Conservation (phyloP, 352 stramenopile genomes). For the Phytopythium kandeliae region DNA sequence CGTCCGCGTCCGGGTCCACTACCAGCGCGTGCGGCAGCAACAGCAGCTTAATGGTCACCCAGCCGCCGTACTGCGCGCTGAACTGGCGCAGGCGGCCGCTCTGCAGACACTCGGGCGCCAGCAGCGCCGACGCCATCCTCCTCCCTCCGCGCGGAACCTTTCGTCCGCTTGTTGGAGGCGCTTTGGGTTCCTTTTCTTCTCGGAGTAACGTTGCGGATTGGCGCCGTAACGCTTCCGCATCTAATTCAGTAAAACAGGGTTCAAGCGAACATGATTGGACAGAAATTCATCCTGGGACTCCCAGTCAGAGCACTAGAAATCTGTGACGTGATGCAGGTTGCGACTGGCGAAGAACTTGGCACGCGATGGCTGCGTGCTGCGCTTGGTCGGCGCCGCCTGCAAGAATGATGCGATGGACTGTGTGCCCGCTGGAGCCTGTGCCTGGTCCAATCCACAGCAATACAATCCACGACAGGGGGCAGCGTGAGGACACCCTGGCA, state of each 20-base stretch:
- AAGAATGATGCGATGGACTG: constrained; percentile 83
- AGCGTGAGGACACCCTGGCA: too few relatives aligned
- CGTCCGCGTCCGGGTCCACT: constrained; percentile 38
- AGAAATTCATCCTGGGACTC: too few relatives aligned
- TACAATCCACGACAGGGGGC: too few relatives aligned
- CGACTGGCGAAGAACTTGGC: constrained; percentile 49
- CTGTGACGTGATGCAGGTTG: constrained; percentile 56
- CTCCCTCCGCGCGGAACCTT: too few relatives aligned
- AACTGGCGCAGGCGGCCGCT: constrained; percentile 40
- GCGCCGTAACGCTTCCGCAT: too few relatives aligned
- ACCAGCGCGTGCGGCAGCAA: constrained; percentile 43
- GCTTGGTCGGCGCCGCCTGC: constrained; percentile 23
- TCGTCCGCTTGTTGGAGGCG: too few relatives aligned
- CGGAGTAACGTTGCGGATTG: background rate
- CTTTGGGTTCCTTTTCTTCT: background rate
- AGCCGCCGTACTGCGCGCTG: constrained; percentile 46
- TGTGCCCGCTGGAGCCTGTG: constrained; percentile 47
- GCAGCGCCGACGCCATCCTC: constrained; percentile 5
- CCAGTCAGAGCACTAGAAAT: constrained; percentile 43
- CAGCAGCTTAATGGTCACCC: constrained; percentile 36
- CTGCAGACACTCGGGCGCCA: constrained; percentile 28
- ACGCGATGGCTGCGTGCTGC: constrained; percentile 13
- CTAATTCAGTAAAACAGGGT: too few relatives aligned
- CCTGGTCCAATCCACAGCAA: constrained; percentile 15
- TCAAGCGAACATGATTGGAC: background rate